Conservation (phyloP, 768 basidiomycete species). For the Austroboletus eburneus region DNA sequence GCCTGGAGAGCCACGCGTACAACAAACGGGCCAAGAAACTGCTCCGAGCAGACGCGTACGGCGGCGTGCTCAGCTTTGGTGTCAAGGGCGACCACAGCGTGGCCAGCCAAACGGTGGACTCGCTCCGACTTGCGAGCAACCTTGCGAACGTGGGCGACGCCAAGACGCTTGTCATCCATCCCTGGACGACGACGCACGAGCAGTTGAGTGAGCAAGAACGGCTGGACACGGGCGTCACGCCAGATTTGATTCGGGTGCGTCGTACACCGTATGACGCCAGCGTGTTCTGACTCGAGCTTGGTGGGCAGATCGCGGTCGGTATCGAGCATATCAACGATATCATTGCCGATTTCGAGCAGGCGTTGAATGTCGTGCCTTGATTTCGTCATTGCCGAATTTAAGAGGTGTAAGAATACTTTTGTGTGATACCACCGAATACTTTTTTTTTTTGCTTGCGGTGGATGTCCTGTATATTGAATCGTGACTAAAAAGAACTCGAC, state of each 20-base stretch:
- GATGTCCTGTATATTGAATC: too few relatives aligned
- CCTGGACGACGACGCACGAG: conserved; percentile 55
- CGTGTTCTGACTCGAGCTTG: too few relatives aligned
- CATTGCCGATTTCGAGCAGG: conserved; percentile 43
- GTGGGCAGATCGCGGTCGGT: conserved; percentile 43
- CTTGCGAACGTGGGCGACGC: conserved; percentile 70
- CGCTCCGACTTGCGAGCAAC: conserved; percentile 64
- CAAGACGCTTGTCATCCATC: conserved; percentile 61
- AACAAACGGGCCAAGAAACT: conserved; percentile 55
- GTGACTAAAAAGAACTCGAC: too few relatives aligned
- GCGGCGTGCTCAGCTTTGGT: conserved; percentile 78
- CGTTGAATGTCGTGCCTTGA: conserved; percentile 27
- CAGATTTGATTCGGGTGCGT: conserved; percentile 54
- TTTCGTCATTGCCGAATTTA: too few relatives aligned
- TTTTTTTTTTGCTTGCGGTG: too few relatives aligned
- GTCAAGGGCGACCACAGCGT: conserved; percentile 51
- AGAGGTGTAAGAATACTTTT: too few relatives aligned
- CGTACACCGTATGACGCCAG: too few relatives aligned
- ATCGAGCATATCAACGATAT: conserved; percentile 45
- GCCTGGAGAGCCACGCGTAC: conserved; percentile 57
- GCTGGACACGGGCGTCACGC: conserved; percentile 46
- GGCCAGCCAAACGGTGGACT: conserved; percentile 65
- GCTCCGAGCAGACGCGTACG: conserved; percentile 50
- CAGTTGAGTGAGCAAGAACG: conserved; percentile 50
- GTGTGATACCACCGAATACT: too few relatives aligned